phyloP scores from a whole-genome alignment of 2,329 filamentous ascomycete genomes.

The Colletotrichum sp. region DNA sequence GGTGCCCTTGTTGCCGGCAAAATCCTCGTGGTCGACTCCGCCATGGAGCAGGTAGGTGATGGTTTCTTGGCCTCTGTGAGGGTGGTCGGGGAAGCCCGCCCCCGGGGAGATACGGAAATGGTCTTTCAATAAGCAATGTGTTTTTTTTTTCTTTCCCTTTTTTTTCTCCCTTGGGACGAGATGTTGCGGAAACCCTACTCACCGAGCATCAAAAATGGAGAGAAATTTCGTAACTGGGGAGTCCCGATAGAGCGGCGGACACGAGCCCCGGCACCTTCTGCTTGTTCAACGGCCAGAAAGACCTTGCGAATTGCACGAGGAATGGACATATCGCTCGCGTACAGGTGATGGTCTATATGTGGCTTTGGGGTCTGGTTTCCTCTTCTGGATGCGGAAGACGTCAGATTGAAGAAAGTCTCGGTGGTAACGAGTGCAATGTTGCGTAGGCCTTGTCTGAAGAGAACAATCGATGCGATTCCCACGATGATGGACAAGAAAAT shows the following conservation, averaged over 20 bases:
- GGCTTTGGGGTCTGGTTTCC: background rate
- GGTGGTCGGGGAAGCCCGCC: conserved; percentile 90
- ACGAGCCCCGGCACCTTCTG: conserved; percentile 86
- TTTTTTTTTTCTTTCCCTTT: conserved; percentile 34
- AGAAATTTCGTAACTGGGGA: conserved; percentile 81
- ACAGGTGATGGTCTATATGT: conserved; percentile 26
- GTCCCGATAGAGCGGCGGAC: conserved; percentile 91
- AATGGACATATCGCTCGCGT: conserved; percentile 63
- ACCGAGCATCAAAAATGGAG: conserved; percentile 95
- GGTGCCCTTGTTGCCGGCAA: conserved; percentile 83
- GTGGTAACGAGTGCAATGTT: conserved; percentile 21
- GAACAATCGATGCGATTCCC: conserved; percentile 30
- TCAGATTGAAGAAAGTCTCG: conserved; percentile 20
- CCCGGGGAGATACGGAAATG: conserved; percentile 83
- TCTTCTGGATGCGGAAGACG: background rate
- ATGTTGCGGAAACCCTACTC: conserved; percentile 68
- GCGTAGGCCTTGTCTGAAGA: conserved; percentile 28
- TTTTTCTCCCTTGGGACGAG: background rate
- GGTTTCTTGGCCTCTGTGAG: conserved; percentile 81
- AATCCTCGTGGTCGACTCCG: conserved; percentile 90
- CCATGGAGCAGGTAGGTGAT: conserved; percentile 92
- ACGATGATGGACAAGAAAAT: conserved; percentile 33
- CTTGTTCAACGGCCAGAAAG: conserved; percentile 84
- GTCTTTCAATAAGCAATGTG: conserved; percentile 78
- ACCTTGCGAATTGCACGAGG: conserved; percentile 81